phyloP scores from a whole-genome alignment of 2,329 filamentous ascomycete genomes.

The Pseudopithomyces chartarum region DNA sequence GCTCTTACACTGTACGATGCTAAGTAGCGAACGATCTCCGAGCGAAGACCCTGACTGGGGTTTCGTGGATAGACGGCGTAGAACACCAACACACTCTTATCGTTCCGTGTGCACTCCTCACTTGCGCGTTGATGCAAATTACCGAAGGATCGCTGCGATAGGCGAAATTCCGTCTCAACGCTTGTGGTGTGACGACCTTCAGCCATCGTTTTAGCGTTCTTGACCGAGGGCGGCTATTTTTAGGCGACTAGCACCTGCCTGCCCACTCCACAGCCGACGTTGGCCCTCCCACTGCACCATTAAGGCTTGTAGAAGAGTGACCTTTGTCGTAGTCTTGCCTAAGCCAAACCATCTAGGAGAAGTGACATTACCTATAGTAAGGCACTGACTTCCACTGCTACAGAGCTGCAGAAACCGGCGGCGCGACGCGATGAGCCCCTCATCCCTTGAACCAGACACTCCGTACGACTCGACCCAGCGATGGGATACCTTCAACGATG shows the following conservation, averaged over 20 bases:
- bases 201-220: not conserved
- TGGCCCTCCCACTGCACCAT: not conserved
- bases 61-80: not conserved
- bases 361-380: not conserved
- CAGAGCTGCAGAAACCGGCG: not conserved
- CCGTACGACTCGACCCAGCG: constrained; percentile 6
- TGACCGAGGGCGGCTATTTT: not conserved
- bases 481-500: constrained; percentile 5
- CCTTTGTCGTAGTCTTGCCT: not conserved
- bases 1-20: not conserved
- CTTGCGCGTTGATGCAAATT: not conserved
- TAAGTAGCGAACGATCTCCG: not conserved
- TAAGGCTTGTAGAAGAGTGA: not conserved
- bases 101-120: not conserved
- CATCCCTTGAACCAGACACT: constrained; percentile 5
- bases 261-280: not conserved
- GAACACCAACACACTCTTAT: not conserved
- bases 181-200: not conserved
- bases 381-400: not conserved
- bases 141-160: not conserved
- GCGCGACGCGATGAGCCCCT: constrained; percentile 3
- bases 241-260: not conserved
- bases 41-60: not conserved
- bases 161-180: not conserved
- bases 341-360: not conserved